Percentiles rank a stretch among this genome's conserved stretches.
Evolutionary conservation across 352 stramenopile genomes (phyloP).

Genomic region (Pseudoperonospora humuli): DNA sequence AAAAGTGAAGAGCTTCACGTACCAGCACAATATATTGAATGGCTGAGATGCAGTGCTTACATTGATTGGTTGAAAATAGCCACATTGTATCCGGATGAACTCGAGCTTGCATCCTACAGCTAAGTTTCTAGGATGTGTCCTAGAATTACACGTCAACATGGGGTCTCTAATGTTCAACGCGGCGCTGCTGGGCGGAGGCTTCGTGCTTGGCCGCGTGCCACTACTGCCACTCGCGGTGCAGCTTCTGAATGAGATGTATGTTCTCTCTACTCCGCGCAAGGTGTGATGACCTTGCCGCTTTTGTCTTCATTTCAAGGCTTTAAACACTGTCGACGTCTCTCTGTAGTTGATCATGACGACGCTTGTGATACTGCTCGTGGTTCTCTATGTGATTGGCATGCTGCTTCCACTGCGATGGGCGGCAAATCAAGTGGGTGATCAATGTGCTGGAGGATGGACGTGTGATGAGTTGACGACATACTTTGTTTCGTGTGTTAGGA

Average conservation of each 20-base stretch:
- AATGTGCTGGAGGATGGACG: background rate
- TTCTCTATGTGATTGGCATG: constrained; percentile 51
- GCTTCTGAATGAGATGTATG: constrained; percentile 38
- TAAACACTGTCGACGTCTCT: background rate
- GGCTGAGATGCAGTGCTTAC: constrained; percentile 8
- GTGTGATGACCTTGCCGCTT: constrained; percentile 6
- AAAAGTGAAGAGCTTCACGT: constrained; percentile 48
- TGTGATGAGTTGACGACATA: background rate
- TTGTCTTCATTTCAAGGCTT: background rate
- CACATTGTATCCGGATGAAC: too few species aligned
- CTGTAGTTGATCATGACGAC: constrained; percentile 35
- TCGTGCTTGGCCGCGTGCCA: constrained; percentile 50
- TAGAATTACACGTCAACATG: constrained; percentile 8
- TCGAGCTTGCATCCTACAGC: too few species aligned
- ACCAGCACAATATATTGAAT: constrained; percentile 26
- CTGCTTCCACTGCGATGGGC: constrained; percentile 42
- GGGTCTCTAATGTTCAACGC: constrained; percentile 58
- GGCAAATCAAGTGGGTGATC: background rate
- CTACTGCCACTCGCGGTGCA: constrained; percentile 40
- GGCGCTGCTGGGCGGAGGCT: constrained; percentile 49
- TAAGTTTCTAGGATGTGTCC: background rate
- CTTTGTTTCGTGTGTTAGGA: constrained; percentile 4
- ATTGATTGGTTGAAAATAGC: constrained; percentile 29
- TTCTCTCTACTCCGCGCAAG: constrained; percentile 39
- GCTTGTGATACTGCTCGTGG: constrained; percentile 37